Evolutionary conservation across 23 red algal species (phyloP).

Genomic region (Gracilaria gracilis): DNA sequence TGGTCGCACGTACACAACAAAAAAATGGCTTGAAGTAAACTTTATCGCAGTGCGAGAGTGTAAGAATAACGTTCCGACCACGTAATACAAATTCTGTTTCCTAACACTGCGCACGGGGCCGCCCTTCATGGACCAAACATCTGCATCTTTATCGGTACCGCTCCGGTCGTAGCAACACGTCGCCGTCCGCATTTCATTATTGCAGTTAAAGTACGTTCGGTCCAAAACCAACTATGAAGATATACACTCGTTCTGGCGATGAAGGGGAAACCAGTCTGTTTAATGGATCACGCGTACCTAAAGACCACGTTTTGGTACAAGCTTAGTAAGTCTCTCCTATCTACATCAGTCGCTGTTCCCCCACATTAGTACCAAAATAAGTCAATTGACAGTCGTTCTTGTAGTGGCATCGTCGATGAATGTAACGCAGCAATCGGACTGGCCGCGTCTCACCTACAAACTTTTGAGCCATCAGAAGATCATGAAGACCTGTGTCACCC

Average conservation of each 20-base stretch:
- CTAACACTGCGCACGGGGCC: too few species aligned
- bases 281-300: slow-evolving; percentile 82
- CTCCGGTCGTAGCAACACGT: too few species aligned
- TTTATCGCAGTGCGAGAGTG: too few species aligned
- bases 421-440: slow-evolving; percentile 84
- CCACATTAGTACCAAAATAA: neutral
- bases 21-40: neutral
- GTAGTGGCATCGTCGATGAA: slow-evolving; percentile 83
- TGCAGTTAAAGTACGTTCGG: neutral
- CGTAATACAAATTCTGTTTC: too few species aligned
- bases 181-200: too few species aligned
- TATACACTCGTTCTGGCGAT: slow-evolving; percentile 93
- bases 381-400: neutral
- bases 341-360: neutral
- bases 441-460: slow-evolving; percentile 52
- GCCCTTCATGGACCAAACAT: too few species aligned
- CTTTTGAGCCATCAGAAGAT: neutral
- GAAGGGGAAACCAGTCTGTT: slow-evolving; percentile 86
- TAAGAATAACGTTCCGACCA: too few species aligned
- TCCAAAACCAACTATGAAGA: slow-evolving; percentile 53
- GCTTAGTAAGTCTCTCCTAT: slow-evolving; percentile 76
- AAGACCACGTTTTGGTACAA: slow-evolving; percentile 60
- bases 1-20: neutral
- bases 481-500: slow-evolving; percentile 17
- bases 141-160: too few species aligned